Evolutionary conservation across 2,329 filamentous ascomycete species (phyloP), one percentile per base, ranked within the genome.

Genomic region (Curvularia sp.): DNA sequence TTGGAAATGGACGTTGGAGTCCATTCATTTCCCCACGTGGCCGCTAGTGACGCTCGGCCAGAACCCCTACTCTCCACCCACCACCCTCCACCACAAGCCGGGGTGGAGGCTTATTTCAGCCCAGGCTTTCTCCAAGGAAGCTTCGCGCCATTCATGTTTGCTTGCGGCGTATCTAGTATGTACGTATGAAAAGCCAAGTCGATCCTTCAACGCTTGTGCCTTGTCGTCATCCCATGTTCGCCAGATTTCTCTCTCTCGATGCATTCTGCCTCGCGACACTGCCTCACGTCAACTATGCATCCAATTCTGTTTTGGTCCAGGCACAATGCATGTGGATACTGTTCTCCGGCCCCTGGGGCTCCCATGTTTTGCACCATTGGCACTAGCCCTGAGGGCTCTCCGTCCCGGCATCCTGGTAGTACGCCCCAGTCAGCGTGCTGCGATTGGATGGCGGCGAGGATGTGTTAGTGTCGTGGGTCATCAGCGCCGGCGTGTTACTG

Each of bases 21-120:
- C 25, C 27, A 43, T 52, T 28, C 19, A 27, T 45, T 25, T 43
- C 19, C 49, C 39, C 49, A 52, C 39, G 19, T 27, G 41, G 49
- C 49, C 19, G 41, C 49, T 43, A 49, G 47, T 19, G 21, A 39
- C 4, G 32, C 34, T 8, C 5, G 23, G 21, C 47, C 34, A 39
- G 47, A 39, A 39, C 47, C 18, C 47, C 10, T 38, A 9, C 46
- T 39, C 34, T 39, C 34, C 34, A 25, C 25, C n/a, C 23, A 49
- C 30, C 8, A 28, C 27, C 23, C 34, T 19, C 34, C 27, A 27
- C 34, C 23, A n/a, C 34, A 13, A 18, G 15, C n/a, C 18, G 21
- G 23, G 23, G 34, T 5, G 34, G 23, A 39, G 23, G 34, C 34
- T 49, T 38, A 19, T 13, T 27, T 15, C 15, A 27, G 12, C 23